A percentile compares a stretch with the other conserved stretches of the same genome.
phyloP scores from a whole-genome alignment of 768 basidiomycete genomes.

The Boletus tomentosulus region DNA sequence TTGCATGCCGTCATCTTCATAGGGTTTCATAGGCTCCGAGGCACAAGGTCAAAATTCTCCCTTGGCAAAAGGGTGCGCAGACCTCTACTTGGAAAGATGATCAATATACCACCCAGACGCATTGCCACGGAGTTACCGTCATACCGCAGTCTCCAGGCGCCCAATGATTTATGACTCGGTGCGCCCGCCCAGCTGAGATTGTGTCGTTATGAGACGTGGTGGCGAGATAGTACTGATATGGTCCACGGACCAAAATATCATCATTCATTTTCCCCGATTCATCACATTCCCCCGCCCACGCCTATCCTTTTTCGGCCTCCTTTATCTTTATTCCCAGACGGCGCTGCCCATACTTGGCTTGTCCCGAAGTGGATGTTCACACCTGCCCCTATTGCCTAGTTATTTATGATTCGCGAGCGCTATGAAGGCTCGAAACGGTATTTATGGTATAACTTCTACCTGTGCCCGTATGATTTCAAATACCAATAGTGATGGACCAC shows the following conservation, averaged over 20 bases:
- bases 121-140: not conserved
- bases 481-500: not conserved
- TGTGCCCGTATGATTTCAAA: not conserved
- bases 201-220: conserved; percentile 1
- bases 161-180: not conserved
- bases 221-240: not conserved
- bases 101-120: not conserved
- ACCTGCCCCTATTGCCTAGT: not conserved
- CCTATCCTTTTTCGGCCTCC: conserved; percentile 2
- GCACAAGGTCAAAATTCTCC: conserved; percentile 1
- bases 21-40: not conserved
- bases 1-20: conserved; percentile 15
- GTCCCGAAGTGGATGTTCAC: not conserved
- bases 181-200: not conserved
- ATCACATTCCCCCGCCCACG: not conserved
- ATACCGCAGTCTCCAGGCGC: not conserved
- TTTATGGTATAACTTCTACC: not conserved
- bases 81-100: not conserved
- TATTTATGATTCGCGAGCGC: conserved; percentile 3
- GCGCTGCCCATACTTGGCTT: not conserved
- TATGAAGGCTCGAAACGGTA: not conserved
- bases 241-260: not conserved
- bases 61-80: not conserved
- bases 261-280: not conserved
- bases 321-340: conserved; percentile 1